Base-by-base conservation (phyloP, 176 grass and related monocot species). In the Pontederia paniculata region DNA sequence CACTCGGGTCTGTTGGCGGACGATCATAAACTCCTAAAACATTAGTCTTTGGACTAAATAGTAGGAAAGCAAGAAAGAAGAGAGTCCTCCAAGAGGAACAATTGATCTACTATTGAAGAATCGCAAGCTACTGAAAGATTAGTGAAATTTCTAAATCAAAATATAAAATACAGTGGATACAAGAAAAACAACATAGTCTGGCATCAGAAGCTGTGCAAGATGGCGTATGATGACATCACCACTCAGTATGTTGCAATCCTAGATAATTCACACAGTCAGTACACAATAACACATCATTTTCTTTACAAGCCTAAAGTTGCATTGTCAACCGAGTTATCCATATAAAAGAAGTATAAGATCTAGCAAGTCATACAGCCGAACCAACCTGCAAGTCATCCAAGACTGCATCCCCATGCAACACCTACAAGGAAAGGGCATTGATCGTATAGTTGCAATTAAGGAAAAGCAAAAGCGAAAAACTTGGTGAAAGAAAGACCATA, bases 341-440 rank as follows among this genome's bases (percentile, higher is more conserved):
- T 5, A 37, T 2, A 37, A 37, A 37, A n/a, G n/a, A 37, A 37
- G 28, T 37, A 37, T 37, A 37, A 37, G 28, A 37, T 37, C 28
- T 37, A 37, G 28, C 28, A 37, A 37, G 28, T 37, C 28, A 42
- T 41, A 20, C 23, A 9, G 31, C 19, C 20, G 28, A 66, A 69
- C 73, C 64, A 57, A 90, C 91, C 79, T 80, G 77, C 42, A 70
- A 70, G 63, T 97, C 76, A 51, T 97, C 91, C 57, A 97, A 70
- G 66, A 97, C 77, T 19, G 83, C 91, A 87, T 97, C 91, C 69
- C 91, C 91, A 62, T 90, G 91, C 74, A 97, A 82, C 83, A 90
- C 79, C 91, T 90, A 56, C 25, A 69, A 85, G 15, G 74, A 23
- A 49, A 50, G 22, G 23, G 28, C 28, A 31, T 31, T 37, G 7